Percentiles rank a stretch among this genome's conserved stretches.
phyloP scores from a whole-genome alignment of 2,329 filamentous ascomycete species.

The Diaporthe helianthi region DNA sequence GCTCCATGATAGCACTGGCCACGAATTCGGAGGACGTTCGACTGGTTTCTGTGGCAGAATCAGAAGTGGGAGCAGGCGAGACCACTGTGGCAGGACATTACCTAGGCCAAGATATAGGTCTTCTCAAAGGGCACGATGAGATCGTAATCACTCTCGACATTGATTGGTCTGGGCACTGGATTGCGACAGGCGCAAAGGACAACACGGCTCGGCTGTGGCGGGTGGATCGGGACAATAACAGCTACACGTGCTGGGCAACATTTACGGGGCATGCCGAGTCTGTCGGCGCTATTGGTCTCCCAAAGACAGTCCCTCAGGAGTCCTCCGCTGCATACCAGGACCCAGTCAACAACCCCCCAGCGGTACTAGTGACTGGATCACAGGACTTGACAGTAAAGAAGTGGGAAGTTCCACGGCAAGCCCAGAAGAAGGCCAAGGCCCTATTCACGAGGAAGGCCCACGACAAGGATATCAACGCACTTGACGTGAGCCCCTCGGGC shows the following conservation, averaged over 20 bases:
- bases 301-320: conserved; percentile 70
- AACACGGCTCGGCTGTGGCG: conserved; percentile 93
- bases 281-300: conserved; percentile 85
- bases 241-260: conserved; percentile 58
- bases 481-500: conserved; percentile 77
- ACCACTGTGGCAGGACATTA: conserved; percentile 55
- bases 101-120: conserved; percentile 87
- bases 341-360: conserved; percentile 80
- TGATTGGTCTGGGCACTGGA: conserved; percentile 97
- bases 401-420: conserved; percentile 77
- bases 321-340: conserved; percentile 74
- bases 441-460: conserved; percentile 93
- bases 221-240: conserved; percentile 76
- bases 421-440: conserved; percentile 67
- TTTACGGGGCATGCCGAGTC: conserved; percentile 96
- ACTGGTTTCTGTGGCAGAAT: conserved; percentile 74
- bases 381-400: conserved; percentile 95
- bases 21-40: conserved; percentile 95
- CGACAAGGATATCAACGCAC: conserved; percentile 97
- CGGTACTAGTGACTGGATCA: conserved; percentile 88
- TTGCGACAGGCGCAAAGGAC: conserved; percentile 95
- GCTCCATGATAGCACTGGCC: conserved; percentile 84
- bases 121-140: conserved; percentile 90
- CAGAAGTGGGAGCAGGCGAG: conserved; percentile 40
- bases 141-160: conserved; percentile 94